These are phyloP conservation scores for Neopestalotiopsis rosae DNA, from an alignment of 2,329 filamentous ascomycete species.

Conservation along the genomic window DNA sequence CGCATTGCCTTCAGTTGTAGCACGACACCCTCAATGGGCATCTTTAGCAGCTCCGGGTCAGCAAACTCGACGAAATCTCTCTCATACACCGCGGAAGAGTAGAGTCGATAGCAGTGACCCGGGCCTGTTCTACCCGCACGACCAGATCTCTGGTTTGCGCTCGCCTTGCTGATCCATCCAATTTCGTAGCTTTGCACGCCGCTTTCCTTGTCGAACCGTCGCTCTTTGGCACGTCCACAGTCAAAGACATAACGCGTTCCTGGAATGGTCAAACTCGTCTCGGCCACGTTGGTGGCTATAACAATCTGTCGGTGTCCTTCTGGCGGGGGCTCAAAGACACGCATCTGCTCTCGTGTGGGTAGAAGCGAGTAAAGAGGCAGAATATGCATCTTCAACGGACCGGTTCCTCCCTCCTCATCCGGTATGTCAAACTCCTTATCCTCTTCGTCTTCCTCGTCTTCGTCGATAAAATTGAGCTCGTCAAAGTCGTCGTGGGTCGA, in stretches of 20 bases:
- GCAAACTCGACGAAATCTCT: constrained; percentile 86
- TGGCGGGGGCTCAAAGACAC: constrained; percentile 85
- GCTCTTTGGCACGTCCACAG: constrained; percentile 89
- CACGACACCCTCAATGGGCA: constrained; percentile 91
- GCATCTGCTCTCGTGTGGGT: constrained; percentile 87
- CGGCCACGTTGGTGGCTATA: constrained; percentile 93
- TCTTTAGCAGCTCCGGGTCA: constrained; percentile 86
- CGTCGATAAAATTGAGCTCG: constrained; percentile 53
- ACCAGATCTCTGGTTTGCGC: constrained; percentile 87
- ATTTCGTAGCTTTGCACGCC: constrained; percentile 96
- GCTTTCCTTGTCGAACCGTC: constrained; percentile 83
- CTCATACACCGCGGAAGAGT: constrained; percentile 93
- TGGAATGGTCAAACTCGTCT: constrained; percentile 96
- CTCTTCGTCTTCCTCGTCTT: constrained; percentile 68
- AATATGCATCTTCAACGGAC: constrained; percentile 79
- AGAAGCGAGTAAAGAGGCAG: constrained; percentile 94
- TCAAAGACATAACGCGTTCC: constrained; percentile 96
- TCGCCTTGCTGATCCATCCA: constrained; percentile 97
- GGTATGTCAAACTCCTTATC: constrained; percentile 72
- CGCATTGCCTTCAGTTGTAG: constrained; percentile 96
- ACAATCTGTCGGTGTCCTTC: constrained; percentile 86
- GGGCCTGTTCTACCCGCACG: constrained; percentile 95
- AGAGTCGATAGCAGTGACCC: constrained; percentile 93
- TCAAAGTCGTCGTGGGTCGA: constrained; percentile 67
- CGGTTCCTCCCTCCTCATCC: constrained; percentile 67